phyloP scores from a whole-genome alignment of 2,329 filamentous ascomycete genomes.

The Verticillium nonalfalfae region DNA sequence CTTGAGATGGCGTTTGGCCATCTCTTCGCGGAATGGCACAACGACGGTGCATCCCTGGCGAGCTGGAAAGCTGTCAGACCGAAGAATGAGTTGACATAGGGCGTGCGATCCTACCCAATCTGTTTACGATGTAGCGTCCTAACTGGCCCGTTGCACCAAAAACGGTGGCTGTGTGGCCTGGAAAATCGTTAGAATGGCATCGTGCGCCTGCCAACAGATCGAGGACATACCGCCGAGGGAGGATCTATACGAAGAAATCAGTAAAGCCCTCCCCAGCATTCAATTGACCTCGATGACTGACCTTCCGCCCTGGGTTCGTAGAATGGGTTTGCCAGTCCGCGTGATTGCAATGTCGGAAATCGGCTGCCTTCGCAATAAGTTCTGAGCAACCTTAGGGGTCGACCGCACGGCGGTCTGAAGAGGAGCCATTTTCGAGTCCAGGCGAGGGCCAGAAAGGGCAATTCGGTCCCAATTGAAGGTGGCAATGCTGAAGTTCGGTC shows the following conservation, averaged over 20 bases:
- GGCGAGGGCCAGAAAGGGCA: slow-evolving; percentile 3
- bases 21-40: slow-evolving; percentile 91
- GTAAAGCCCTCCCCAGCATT: slow-evolving; percentile 9
- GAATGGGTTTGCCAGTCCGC: slow-evolving; percentile 90
- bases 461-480: slow-evolving; percentile 14
- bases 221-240: slow-evolving; percentile 69
- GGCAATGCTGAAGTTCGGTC: background rate
- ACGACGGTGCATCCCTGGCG: slow-evolving; percentile 92
- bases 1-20: slow-evolving; percentile 95
- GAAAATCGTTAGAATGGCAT: slow-evolving; percentile 15
- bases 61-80: slow-evolving; percentile 44
- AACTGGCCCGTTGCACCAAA: slow-evolving; percentile 96
- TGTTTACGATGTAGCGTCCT: slow-evolving; percentile 95
- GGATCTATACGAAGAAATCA: slow-evolving; percentile 48
- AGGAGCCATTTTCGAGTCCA: slow-evolving; percentile 42
- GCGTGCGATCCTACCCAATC: slow-evolving; percentile 54
- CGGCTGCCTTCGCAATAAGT: slow-evolving; percentile 42
- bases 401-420: slow-evolving; percentile 51
- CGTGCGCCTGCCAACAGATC: background rate
- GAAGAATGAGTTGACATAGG: background rate
- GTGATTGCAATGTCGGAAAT: slow-evolving; percentile 87
- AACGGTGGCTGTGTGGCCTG: slow-evolving; percentile 92
- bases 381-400: slow-evolving; percentile 38
- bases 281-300: slow-evolving; percentile 38
- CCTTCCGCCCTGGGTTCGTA: slow-evolving; percentile 86